A percentile compares a stretch with the other conserved stretches of the same genome.
Evolutionary conservation across 2,329 filamentous ascomycete genomes (phyloP).

Genomic region (Botrytis tulipae): DNA sequence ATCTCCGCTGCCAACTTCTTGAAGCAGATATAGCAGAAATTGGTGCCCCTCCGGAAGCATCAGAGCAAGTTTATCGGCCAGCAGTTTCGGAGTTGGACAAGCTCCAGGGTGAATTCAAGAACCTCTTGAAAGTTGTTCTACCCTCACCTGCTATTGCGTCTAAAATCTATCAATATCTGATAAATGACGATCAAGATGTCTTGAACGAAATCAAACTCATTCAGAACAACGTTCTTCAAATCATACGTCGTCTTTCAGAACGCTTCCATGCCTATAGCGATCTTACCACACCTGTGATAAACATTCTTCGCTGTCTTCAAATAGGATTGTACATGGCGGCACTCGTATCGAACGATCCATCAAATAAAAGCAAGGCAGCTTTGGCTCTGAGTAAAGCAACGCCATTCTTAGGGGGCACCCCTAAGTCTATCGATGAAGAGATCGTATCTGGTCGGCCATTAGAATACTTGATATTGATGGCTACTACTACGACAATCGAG

Average conservation of each 20-base stretch:
- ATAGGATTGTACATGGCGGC: slow-evolving; percentile 67
- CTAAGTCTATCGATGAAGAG: slow-evolving; percentile 22
- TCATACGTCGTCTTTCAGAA: slow-evolving; percentile 66
- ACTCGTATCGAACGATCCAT: slow-evolving; percentile 21
- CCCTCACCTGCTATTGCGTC: slow-evolving; percentile 24
- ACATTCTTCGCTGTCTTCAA: slow-evolving; percentile 75
- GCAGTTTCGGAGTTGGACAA: slow-evolving; percentile 62
- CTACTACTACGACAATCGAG: slow-evolving; percentile 48
- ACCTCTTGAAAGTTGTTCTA: slow-evolving; percentile 56
- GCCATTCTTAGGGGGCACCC: slow-evolving; percentile 55
- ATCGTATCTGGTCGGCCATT: slow-evolving; percentile 35
- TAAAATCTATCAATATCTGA: slow-evolving; percentile 29
- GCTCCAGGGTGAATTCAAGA: slow-evolving; percentile 81
- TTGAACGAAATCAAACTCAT: slow-evolving; percentile 43
- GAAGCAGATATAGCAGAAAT: slow-evolving; percentile 61
- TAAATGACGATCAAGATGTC: slow-evolving; percentile 43
- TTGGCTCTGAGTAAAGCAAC: slow-evolving; percentile 45
- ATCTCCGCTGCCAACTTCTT: slow-evolving; percentile 62
- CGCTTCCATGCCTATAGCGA: slow-evolving; percentile 82
- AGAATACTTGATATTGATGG: slow-evolving; percentile 52
- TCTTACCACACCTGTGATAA: slow-evolving; percentile 72
- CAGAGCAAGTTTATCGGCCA: slow-evolving; percentile 70
- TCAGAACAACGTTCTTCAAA: slow-evolving; percentile 60
- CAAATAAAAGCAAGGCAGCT: slow-evolving; percentile 21
- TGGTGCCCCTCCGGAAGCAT: slow-evolving; percentile 63